Evolutionary conservation across 805 yeast genomes (phyloP).

Genomic region (Kodamaea laetipori): DNA sequence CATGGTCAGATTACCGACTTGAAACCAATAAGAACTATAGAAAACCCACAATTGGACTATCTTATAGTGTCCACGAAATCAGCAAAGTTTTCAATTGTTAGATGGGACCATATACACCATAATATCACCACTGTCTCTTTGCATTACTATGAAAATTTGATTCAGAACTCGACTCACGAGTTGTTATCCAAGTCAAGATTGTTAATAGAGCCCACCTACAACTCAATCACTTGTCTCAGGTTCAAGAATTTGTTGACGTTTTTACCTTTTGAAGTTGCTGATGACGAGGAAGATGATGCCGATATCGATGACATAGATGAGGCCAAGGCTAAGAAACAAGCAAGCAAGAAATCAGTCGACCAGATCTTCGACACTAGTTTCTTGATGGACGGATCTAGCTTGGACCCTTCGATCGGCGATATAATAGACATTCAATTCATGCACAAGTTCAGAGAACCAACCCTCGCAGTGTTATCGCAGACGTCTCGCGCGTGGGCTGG

Average conservation of each 20-base stretch:
- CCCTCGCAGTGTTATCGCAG: constrained; percentile 67
- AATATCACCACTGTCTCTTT: constrained; percentile 71
- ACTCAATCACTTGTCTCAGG: constrained; percentile 56
- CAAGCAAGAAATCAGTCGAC: constrained; percentile 9
- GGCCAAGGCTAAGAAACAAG: background rate
- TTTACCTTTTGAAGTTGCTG: constrained; percentile 58
- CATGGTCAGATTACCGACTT: constrained; percentile 70
- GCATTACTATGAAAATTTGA: constrained; percentile 80
- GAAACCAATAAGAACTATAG: constrained; percentile 49
- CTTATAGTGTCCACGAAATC: constrained; percentile 64
- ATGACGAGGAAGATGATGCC: constrained; percentile 44
- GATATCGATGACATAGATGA: constrained; percentile 31
- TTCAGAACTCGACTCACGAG: constrained; percentile 52
- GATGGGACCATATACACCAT: constrained; percentile 62
- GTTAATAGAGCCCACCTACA: constrained; percentile 59
- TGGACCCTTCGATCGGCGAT: constrained; percentile 60
- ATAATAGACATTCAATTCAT: constrained; percentile 74
- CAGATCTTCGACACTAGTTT: constrained; percentile 55
- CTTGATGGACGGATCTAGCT: constrained; percentile 54
- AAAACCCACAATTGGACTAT: constrained; percentile 54
- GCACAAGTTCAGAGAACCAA: constrained; percentile 77
- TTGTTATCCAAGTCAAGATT: constrained; percentile 45
- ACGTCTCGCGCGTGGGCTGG: constrained; percentile 76
- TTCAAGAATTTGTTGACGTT: constrained; percentile 71
- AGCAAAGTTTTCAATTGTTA: constrained; percentile 77